Evolutionary conservation across 1,284 basidiomycete genomes (phyloP).

Genomic region (Cutaneotrichosporon sp.): DNA sequence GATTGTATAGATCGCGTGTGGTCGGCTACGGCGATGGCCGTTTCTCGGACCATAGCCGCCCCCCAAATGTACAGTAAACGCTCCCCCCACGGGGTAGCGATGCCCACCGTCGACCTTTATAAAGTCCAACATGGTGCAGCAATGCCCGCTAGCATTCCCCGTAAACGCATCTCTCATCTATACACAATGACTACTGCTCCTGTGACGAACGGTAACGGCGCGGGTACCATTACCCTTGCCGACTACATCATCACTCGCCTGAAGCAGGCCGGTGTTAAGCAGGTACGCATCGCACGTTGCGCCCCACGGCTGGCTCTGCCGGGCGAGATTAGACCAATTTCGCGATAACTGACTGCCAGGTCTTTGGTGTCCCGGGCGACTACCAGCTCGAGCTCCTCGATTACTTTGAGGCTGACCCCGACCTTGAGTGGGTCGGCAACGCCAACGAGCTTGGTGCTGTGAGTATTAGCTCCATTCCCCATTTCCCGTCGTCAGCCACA

Average conservation of each 20-base stretch:
- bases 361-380: conserved; percentile 89
- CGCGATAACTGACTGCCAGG: conserved; percentile 25
- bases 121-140: too few relatives aligned
- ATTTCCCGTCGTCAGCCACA: too few relatives aligned
- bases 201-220: not conserved
- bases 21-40: too few relatives aligned
- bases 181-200: conserved; percentile 4
- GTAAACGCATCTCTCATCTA: not conserved
- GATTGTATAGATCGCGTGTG: too few relatives aligned
- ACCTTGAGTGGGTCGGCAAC: conserved; percentile 83
- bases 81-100: too few relatives aligned
- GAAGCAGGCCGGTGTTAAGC: conserved; percentile 51
- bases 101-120: too few relatives aligned
- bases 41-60: too few relatives aligned
- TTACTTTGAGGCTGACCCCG: conserved; percentile 72
- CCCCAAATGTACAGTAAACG: too few relatives aligned
- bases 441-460: conserved; percentile 79
- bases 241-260: conserved; percentile 62
- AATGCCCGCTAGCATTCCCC: too few relatives aligned
- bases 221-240: conserved; percentile 4
- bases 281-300: conserved; percentile 9
- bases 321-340: too few relatives aligned
- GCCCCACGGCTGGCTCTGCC: too few relatives aligned
- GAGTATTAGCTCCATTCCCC: too few relatives aligned
- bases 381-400: conserved; percentile 78